phyloP scores from a whole-genome alignment of 768 basidiomycete species.

The Chalciporus piperatus region DNA sequence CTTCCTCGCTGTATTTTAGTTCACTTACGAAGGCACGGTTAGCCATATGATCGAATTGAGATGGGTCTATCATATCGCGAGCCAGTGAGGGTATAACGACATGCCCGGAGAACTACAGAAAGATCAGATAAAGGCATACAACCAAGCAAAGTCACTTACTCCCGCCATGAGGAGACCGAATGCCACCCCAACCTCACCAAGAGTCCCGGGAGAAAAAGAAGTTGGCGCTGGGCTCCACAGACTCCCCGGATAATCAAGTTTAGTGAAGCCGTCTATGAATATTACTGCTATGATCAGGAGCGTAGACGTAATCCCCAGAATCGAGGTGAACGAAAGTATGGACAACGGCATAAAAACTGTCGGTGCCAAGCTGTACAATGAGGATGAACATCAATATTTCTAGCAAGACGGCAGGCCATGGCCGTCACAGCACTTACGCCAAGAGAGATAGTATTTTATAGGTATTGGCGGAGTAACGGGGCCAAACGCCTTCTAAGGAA shows the following conservation, averaged over 20 bases:
- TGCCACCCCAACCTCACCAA: conserved; percentile 66
- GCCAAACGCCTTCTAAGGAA: conserved; percentile 72
- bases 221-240: conserved; percentile 76
- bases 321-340: conserved; percentile 83
- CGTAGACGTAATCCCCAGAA: conserved; percentile 80
- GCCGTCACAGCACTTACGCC: conserved; percentile 46
- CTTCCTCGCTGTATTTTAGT: neutral
- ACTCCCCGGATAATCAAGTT: conserved; percentile 73
- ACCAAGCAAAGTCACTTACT: conserved; percentile 39
- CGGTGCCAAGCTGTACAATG: conserved; percentile 64
- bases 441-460: conserved; percentile 76
- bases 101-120: conserved; percentile 78
- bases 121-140: neutral
- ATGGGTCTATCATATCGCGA: conserved; percentile 84
- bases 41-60: conserved; percentile 77
- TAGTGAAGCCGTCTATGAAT: conserved; percentile 77
- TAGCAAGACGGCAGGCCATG: neutral
- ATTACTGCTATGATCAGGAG: conserved; percentile 73
- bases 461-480: conserved; percentile 58
- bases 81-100: conserved; percentile 89
- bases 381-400: neutral
- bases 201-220: conserved; percentile 48
- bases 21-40: conserved; percentile 78
- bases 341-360: conserved; percentile 84
- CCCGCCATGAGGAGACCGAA: conserved; percentile 94